phyloP scores from a whole-genome alignment of 768 basidiomycete genomes.

The Russula ochroleuca region DNA sequence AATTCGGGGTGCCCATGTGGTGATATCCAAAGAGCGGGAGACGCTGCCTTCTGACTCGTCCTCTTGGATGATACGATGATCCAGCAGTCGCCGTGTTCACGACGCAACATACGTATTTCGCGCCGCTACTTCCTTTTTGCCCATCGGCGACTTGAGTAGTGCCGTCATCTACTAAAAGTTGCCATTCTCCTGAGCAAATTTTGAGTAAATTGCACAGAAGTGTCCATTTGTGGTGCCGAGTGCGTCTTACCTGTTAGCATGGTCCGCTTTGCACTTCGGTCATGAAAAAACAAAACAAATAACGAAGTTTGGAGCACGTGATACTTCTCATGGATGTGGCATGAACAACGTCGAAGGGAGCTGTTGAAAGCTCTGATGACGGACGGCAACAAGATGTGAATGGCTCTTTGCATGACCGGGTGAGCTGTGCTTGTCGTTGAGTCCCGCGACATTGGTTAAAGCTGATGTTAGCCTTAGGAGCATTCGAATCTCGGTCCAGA shows the following conservation, averaged over 20 bases:
- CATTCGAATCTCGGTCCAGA: not conserved
- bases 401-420: not conserved
- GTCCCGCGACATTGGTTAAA: not conserved
- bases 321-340: slow-evolving; percentile 17
- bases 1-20: slow-evolving; percentile 2
- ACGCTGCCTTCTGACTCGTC: slow-evolving; percentile 2
- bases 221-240: slow-evolving; percentile 36
- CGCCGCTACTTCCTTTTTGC: slow-evolving; percentile 27
- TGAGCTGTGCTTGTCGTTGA: not conserved
- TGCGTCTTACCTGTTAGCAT: slow-evolving; percentile 37
- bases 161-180: not conserved
- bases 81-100: not conserved
- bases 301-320: slow-evolving; percentile 29
- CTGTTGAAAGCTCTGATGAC: not conserved
- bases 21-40: slow-evolving; percentile 14
- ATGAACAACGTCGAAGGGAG: not conserved
- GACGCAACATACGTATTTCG: not conserved
- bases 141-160: not conserved
- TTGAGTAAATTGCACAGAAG: not conserved
- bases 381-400: not conserved
- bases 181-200: not conserved
- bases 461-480: not conserved
- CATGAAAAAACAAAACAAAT: slow-evolving; percentile 34
- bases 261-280: too few species aligned
- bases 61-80: not conserved